Base-by-base conservation (phyloP, 2,329 filamentous ascomycete genomes). In the Botryosphaeria dothidea region DNA sequence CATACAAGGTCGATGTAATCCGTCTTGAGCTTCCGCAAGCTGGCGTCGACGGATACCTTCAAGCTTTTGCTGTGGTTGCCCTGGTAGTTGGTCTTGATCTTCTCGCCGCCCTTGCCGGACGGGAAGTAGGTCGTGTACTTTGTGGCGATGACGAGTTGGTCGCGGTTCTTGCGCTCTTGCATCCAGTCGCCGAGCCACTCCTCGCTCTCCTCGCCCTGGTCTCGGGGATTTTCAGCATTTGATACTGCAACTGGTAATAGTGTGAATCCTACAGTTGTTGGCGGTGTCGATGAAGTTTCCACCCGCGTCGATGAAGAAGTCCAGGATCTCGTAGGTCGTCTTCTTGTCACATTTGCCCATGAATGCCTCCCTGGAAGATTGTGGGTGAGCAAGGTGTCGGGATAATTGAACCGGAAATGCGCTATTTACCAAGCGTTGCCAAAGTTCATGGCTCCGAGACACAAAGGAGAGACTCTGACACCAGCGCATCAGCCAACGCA, bases 201-300 rank as follows among this genome's bases (percentile, higher is more conserved):
- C 69, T 82, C 80, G 15, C 73, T 76, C 65, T 82, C 72, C n/a
- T 80, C 80, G 63, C 74, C 75, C 68, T 70, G 61, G n/a, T 52
- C n/a, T n/a, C n/a, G n/a, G n/a, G n/a, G n/a, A n/a, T n/a, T n/a
- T n/a, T n/a, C n/a, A n/a, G n/a, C n/a, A n/a, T n/a, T n/a, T n/a
- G n/a, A n/a, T n/a, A n/a, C n/a, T n/a, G n/a, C n/a, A n/a, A n/a
- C n/a, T n/a, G n/a, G n/a, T n/a, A n/a, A n/a, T n/a, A n/a, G n/a
- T n/a, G n/a, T n/a, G n/a, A n/a, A n/a, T n/a, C n/a, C n/a, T n/a
- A n/a, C n/a, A 74, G 65, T 48, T 62, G 56, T 62, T 63, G 8
- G 51, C 48, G 0, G 64, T 60, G n/a, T 62, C 57, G 71, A 92
- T 88, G 75, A 92, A 92, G 77, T 92, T 92, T 25, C 90, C 90